These are phyloP conservation scores for Neodidymelliopsis sp. DNA, from an alignment of 2,329 filamentous ascomycete genomes.

Conservation along the genomic window DNA sequence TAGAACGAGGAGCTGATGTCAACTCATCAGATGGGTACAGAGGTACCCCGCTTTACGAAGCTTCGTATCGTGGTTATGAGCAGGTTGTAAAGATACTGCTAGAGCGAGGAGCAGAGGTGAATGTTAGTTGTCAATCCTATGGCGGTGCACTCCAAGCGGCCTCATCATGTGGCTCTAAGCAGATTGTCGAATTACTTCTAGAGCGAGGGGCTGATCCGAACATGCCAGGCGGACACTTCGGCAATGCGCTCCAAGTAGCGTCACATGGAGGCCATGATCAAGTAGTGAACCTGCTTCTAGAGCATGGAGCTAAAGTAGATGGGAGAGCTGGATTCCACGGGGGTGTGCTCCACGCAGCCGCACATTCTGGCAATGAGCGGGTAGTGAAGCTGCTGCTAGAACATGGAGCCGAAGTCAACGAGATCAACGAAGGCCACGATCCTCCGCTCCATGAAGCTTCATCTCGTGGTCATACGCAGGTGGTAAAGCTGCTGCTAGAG, in stretches of 20 bases:
- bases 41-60: no score
- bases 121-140: no score
- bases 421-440: no score
- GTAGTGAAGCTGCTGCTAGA: not conserved
- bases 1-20: not conserved
- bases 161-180: no score
- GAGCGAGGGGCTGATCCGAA: no score
- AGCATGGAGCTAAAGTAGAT: not conserved
- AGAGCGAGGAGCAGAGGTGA: not conserved
- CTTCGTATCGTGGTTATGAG: no score
- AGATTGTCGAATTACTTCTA: no score
- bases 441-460: not conserved
- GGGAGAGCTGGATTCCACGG: not conserved
- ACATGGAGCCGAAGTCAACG: not conserved
- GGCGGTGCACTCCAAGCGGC: no score
- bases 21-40: no score
- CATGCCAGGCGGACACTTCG: no score
- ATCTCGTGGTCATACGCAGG: not conserved
- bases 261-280: not conserved
- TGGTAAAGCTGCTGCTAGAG: not conserved
- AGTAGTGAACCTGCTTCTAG: not conserved
- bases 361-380: not conserved
- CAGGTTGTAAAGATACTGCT: slow-evolving; percentile 4
- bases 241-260: not conserved
- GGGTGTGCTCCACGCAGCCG: not conserved